Base-by-base conservation (phyloP, 495 filamentous ascomycete species). In the Trichodelitschia bisporula region DNA sequence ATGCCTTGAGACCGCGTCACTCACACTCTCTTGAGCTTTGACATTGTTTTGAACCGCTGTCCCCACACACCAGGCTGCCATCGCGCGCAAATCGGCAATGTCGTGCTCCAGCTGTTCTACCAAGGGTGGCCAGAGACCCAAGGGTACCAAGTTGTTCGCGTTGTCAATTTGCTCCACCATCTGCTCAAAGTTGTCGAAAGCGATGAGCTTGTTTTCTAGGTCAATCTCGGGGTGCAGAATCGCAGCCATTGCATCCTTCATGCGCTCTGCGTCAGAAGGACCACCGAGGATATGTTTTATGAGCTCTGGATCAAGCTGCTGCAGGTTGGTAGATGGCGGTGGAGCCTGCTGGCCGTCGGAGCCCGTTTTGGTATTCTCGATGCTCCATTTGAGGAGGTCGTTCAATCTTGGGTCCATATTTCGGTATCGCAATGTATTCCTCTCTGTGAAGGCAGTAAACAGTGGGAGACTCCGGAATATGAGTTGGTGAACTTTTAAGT, bases 111-210 rank as follows among this genome's bases (percentile, higher is more conserved):
- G 58, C 24, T 77, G 59, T 2, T 52, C 41, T 4, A 91, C 56
- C 28, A 97, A 53, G 13, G 77, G 77, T 4, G 62, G 58, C 86
- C 86, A 97, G 28, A 93, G 54, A 4, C 61, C 62, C 11, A 92
- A 54, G 4, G 62, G 61, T 28, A 69, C 70, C 32, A 92, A 56
- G 48, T 91, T 83, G 56, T 92, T 93, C 28, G 86, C 82, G 52
- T 95, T 97, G 56, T 97, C 86, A 36, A 95, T 63, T 23, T 58
- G 62, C 56, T 92, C 86, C 40, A 95, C 69, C 24, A 93, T 56
- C 47, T 89, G 73, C 55, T 93, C 82, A 30, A 95, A 75, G 56
- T 93, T 90, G 61, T 97, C 86, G 50, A 93, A 90, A 18, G 89
- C 89, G 28, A 66, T 68, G 21, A 90, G 46, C 49, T 77, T 77